Base-by-base conservation (phyloP, 306 rosid species). In the Carpinus viminea region DNA sequence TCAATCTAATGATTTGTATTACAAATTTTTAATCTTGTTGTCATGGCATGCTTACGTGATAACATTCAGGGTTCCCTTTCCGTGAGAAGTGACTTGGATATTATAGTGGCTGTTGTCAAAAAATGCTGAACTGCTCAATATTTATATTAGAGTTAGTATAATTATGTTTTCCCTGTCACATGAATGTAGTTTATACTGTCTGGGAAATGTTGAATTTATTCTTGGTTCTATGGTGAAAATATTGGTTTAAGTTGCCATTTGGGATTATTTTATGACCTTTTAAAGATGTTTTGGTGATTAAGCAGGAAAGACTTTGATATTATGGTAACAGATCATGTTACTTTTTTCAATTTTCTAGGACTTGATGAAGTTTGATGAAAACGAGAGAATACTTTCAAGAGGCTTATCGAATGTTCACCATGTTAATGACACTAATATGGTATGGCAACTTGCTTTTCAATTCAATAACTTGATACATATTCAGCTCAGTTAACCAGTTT, bases 351-450 rank as follows among this genome's bases (percentile, higher is more conserved):
- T 56, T 68, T 85, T 82, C 74, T 85, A 95, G 98, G 97, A 90
- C 60, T 85, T 91, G 91, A 92, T 92, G 98, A 82, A 79, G 83
- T 90, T 95, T 78, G 98, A 91, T 84, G 93, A 92, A 80, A 91
- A 86, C 47, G 90, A 83, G 79, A 85, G 89, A 88, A 76, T 90
- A 74, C 97, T 88, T 47, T 79, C 97, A 10, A 86, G 96, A 80
- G 72, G 74, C 73, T 78, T 83, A 76, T 95, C 92, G 18, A 83
- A 79, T 81, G 74, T 90, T 78, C 97, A 95, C 84, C 98, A 92
- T 46, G 91, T 92, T 75, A 90, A 92, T 70, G 98, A 92, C 71
- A 78, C 73, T 78, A 81, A 86, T 52, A 92, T 85, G 97, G 98
- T 89, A 92, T 62, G 71, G 48, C 61, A 17, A 28, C 8, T 74